Evolutionary conservation across 441 rosid species (phyloP), one percentile per base, ranked within the genome.

Genomic region (Pelargonium myrrhifolium): DNA sequence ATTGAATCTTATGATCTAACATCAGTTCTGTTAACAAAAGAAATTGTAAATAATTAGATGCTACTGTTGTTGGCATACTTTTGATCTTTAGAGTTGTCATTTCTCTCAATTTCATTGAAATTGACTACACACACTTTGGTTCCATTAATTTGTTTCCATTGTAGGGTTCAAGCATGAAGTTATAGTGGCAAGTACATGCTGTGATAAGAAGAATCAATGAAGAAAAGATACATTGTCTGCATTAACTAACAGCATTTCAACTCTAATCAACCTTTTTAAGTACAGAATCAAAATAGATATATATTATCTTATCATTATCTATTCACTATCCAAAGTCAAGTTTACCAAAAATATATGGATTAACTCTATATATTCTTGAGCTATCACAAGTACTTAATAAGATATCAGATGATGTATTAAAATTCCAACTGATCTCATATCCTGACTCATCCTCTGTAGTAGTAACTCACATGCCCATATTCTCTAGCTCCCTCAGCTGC

Each of bases 401-500:
- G 24, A 8, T 20, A 55, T 55, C 60, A 55, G 60, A 55, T 55
- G 60, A 55, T 55, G 60, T 55, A 18, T 55, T 55, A 55, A 55
- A 1, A 39, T 39, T 39, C 43, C 43, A 39, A 39, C 43, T 39
- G 9, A 39, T 39, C 43, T 28, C 31, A 28, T 28, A 28, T 28
- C 31, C 31, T 28, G 31, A 28, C 31, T 28, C 31, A 28, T 28
- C 31, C 31, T 28, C 31, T 28, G 31, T 28, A 4, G 31, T 2
- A 28, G 31, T 28, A 28, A 28, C 31, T 28, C 31, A 28, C 31
- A 28, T 55, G 18, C 78, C 70, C 72, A 68, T 69, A 55, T 65
- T 72, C 69, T 56, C 73, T 70, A 55, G 62, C 65, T 79, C 78
- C 85, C 85, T 78, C 65, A 77, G 74, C 76, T 83, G 85, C 87